A percentile compares a stretch with the other conserved stretches of the same genome.
Evolutionary conservation across 1,284 basidiomycete genomes (phyloP).

Genomic region (Meira miltonrushii): DNA sequence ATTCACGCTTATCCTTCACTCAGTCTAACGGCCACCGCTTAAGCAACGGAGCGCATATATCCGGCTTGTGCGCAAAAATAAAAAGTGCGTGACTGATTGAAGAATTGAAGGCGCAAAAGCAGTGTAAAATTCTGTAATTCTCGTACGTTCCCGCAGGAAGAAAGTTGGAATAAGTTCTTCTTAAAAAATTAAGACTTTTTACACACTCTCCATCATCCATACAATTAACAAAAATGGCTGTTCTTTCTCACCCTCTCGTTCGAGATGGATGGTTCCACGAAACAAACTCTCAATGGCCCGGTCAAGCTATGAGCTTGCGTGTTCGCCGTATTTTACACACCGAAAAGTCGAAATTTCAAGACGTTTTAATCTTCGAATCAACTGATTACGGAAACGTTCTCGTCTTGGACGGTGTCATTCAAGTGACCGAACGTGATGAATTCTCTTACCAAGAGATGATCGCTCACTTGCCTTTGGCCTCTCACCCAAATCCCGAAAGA

Average conservation of each 20-base stretch:
- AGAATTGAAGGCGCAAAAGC: too few species aligned
- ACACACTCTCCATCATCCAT: too few species aligned
- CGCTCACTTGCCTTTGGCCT: conserved; percentile 86
- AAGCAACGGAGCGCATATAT: too few species aligned
- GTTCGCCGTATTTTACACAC: conserved; percentile 92
- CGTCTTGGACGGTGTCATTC: conserved; percentile 90
- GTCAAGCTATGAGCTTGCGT: conserved; percentile 54
- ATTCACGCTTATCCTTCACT: too few species aligned
- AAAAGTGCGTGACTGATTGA: too few species aligned
- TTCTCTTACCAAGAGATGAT: conserved; percentile 99
- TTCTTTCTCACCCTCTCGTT: conserved; percentile 47
- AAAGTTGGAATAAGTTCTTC: too few species aligned
- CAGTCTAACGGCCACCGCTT: too few species aligned
- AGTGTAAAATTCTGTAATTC: too few species aligned
- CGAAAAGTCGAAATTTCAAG: conserved; percentile 86
- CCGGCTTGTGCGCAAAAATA: too few species aligned
- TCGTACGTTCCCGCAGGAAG: too few species aligned
- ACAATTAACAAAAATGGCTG: conserved; percentile 1
- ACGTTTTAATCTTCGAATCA: conserved; percentile 57
- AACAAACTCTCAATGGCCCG: conserved; percentile 91
- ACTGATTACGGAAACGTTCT: conserved; percentile 73
- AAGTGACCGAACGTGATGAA: conserved; percentile 95
- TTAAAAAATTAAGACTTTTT: too few species aligned
- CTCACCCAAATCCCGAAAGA: conserved; percentile 91
- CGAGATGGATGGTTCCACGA: conserved; percentile 97